Evolutionary conservation across 1,139 yeast genomes (phyloP), one percentile per base, ranked within the genome.

Genomic region (Pichia sp.): DNA sequence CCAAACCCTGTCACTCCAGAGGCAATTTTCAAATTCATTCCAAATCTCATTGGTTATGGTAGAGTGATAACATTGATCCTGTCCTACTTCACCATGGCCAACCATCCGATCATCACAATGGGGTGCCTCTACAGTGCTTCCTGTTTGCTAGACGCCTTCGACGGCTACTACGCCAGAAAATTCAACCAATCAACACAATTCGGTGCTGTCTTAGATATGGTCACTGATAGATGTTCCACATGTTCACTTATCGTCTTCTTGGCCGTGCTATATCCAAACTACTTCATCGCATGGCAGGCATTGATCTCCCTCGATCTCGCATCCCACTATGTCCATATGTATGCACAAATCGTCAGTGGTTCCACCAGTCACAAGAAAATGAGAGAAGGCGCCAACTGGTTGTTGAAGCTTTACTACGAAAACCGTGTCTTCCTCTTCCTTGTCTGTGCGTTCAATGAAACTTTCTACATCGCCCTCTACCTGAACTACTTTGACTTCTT

Each of bases 201-300:
- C 60, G 99, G 99, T 32, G 98, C 99, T 14, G 96, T 94, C 20
- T 76, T 94, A 60, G 99, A 94, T 68, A 94, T 94, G 99, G 98
- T 94, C 33, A 93, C 99, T 27, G 99, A 94, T 65, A 77, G 99
- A 63, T 93, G 98, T 65, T 93, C 99, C 22, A 94, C 99, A 0
- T 81, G 96, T 14, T 86, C 96, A 20, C 75, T 94, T 60, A 83
- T 90, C 58, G 90, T 96, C 65, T 93, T 80, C 67, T 74, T 94
- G 52, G 81, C 94, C 58, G 83, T 87, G 38, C 74, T 87, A 45
- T 91, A 88, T 62, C 98, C 98, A 10, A 51, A 61, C 18, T 77
- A 66, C 61, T 73, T 73, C 48, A 68, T 86, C 17, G 60, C 83
- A n/a, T 91, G 94, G 83, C 99, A 94, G 70, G 62, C 87, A 30